Evolutionary conservation across 257 asterid genomes (phyloP), one percentile per base, ranked within the genome.

Genomic region (Solanum stenotomum): DNA sequence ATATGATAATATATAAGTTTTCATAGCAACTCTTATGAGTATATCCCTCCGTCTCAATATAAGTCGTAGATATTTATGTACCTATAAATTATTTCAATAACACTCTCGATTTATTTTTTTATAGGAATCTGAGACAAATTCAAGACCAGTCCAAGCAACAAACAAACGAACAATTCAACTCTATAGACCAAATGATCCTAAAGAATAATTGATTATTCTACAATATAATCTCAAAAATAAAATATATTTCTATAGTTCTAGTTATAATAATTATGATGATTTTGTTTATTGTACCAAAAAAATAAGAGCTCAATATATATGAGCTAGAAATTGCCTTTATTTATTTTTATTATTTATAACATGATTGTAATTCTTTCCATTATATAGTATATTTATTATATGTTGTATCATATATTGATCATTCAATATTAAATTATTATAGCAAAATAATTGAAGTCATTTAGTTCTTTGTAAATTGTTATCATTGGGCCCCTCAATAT

Each of bases 111-210:
- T 33, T 20, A 67, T 35, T 23, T 16, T 56, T 82, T 9, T 84
- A 11, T 90, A 95, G 98, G 90, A 87, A 2, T 86, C 91, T 0
- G 89, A 90, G 15, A 59, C 87, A 8, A 95, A 95, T 70, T 94
- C 98, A 0, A 93, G 98, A 86, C 98, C 98, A 29, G 46, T 89
- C 65, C 98, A 95, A 88, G 84, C 88, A 56, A 18, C 89, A 67
- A 83, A 94, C 78, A 72, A 87, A 20, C 95, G 98, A 20, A 0
- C 35, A 14, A 67, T 95, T 31, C 83, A 61, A 83, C 89, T 95
- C 29, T 93, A 90, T 74, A 88, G 90, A 67, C 98, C 95, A 59
- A 85, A 8, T 9, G 91, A 77, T 83, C 85, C 15, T 0, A 37
- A 38, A 37, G 59, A 84, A 85, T 78, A 91, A 61, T 90, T 75